A percentile compares a stretch with the other conserved stretches of the same genome.
phyloP scores from a whole-genome alignment of 1,284 basidiomycete genomes.

The Amylostereum areolatum region DNA sequence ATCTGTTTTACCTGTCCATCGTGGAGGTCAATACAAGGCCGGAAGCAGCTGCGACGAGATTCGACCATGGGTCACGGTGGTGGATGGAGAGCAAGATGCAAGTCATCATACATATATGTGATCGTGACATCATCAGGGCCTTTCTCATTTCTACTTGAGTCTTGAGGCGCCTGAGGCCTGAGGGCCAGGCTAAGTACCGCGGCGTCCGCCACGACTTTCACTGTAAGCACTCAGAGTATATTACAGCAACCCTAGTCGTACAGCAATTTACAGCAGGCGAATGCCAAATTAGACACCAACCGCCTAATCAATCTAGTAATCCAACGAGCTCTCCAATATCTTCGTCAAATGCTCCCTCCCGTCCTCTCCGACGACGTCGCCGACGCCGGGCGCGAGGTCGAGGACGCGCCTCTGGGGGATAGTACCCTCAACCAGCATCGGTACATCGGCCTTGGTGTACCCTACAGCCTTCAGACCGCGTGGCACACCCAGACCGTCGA shows the following conservation, averaged over 20 bases:
- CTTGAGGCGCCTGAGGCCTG: no score
- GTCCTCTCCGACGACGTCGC: slow-evolving; percentile 73
- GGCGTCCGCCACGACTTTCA: no score
- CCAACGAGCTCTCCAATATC: slow-evolving; percentile 73
- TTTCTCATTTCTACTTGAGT: no score
- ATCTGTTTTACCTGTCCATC: slow-evolving; percentile 97
- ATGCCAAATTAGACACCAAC: no score
- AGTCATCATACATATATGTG: no score
- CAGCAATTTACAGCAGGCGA: no score
- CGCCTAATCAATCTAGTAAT: slow-evolving; percentile 43
- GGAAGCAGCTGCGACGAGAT: slow-evolving; percentile 45
- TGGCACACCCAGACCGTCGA: slow-evolving; percentile 83
- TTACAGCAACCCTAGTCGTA: no score
- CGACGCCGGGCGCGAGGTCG: slow-evolving; percentile 82
- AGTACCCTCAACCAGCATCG: slow-evolving; percentile 77
- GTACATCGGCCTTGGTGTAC: slow-evolving; percentile 63
- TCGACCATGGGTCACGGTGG: neutral
- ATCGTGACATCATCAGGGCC: no score
- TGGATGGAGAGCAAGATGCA: no score
- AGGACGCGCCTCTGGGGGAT: slow-evolving; percentile 84
- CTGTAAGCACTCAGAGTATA: no score
- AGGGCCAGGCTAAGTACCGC: no score
- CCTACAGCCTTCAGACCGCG: slow-evolving; percentile 86
- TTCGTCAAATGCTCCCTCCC: slow-evolving; percentile 71
- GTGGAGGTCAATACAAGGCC: slow-evolving; percentile 97